Base-by-base conservation (phyloP, 1,284 basidiomycete genomes). In the Testicularia cyperi region DNA sequence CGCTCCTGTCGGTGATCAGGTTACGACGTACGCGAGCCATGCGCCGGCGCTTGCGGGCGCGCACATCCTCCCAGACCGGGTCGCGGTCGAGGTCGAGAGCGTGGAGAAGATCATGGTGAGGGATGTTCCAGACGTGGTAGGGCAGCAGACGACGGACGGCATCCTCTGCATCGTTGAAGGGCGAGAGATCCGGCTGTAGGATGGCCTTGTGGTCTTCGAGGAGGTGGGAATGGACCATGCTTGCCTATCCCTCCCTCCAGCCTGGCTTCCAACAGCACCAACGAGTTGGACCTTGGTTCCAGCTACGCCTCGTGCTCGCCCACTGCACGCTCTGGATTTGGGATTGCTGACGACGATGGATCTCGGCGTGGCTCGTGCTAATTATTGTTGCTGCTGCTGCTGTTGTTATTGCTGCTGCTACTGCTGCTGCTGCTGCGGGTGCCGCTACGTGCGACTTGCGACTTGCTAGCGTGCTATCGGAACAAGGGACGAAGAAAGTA, bases 101-200 rank as follows among this genome's bases (percentile, higher is more conserved):
- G 10, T 39, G 36, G 13, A 65, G 39, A 18, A 73, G 36, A 31
- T 73, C 73, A 26, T 56, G 48, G 25, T 72, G 65, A 4, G 68
- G 63, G 2, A 72, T 61, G 46, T 72, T 62, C 62, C 62, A 75
- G 24, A 75, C 68, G 26, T 75, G 73, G 34, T 69, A 75, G 2
- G 73, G 73, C 21, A 75, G 37, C 8, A 75, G 49, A 5, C 73
- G 40, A 5, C 35, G 48, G 18, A 74, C 56, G 2, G 68, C 66
- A 31, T 75, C 73, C 18, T 49, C 35, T 6, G 64, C 62, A 20
- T 48, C 52, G 5, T 34, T 20, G 38, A 75, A 75, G 4, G 70
- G 43, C n/a, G 64, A 66, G 15, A 65, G 39, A 30, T 68, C 67
- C 3, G 73, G 70, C 9, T 38, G 45, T 19, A 73, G 58, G 10